Evolutionary conservation across 1,284 basidiomycete species (phyloP).

Genomic region (Phaffia rhodozyma): DNA sequence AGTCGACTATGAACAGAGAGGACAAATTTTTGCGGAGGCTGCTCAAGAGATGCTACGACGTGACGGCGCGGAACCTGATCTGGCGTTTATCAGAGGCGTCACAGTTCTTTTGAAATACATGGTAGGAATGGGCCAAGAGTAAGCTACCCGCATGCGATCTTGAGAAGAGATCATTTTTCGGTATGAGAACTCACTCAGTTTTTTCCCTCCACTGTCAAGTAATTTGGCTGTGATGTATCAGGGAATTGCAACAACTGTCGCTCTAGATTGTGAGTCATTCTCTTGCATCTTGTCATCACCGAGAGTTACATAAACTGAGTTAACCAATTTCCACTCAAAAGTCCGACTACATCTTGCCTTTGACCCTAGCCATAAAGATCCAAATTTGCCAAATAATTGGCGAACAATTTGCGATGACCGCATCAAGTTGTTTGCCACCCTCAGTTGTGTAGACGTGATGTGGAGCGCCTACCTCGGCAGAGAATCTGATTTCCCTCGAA

Average conservation of each 20-base stretch:
- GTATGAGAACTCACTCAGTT: neutral
- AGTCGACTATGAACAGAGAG: neutral
- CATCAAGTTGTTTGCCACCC: neutral
- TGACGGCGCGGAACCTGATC: neutral
- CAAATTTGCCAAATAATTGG: neutral
- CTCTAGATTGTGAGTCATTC: neutral
- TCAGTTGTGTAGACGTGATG: neutral
- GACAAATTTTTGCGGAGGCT: neutral
- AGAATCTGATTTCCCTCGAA: neutral
- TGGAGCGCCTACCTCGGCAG: constrained; percentile 1
- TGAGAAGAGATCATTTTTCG: neutral
- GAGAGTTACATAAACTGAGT: no score
- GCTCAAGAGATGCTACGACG: neutral
- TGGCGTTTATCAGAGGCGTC: neutral
- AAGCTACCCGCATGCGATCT: neutral
- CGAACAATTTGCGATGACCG: neutral
- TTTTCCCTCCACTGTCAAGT: neutral
- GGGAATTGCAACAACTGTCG: neutral
- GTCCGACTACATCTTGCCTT: neutral
- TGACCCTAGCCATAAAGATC: neutral
- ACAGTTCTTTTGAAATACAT: neutral
- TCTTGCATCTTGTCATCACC: no score
- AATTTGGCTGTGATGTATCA: neutral
- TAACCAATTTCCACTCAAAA: neutral
- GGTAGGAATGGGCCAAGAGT: constrained; percentile 3